Evolutionary conservation across 345 rosid genomes (phyloP).

Genomic region (Eucalyptus leucophloia): DNA sequence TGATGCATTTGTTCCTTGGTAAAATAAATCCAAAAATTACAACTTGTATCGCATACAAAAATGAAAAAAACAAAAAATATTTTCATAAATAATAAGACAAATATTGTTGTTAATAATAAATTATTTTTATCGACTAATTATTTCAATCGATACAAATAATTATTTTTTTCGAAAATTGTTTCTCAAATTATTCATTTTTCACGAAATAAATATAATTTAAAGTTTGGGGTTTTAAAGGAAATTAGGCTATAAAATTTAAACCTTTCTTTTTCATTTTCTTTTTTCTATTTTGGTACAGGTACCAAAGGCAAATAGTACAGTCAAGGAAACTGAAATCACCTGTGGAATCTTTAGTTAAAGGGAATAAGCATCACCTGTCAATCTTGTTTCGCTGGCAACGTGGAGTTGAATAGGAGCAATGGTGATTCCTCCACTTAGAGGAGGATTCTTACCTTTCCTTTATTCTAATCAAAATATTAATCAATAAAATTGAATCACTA

Average conservation of each 20-base stretch:
- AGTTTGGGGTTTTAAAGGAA: background rate
- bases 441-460: background rate
- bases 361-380: background rate
- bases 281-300: background rate
- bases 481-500: background rate
- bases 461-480: background rate
- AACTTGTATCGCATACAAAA: background rate
- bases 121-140: too few species aligned
- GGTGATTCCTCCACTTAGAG: background rate
- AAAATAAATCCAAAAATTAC: too few species aligned
- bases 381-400: background rate
- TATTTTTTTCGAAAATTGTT: rapidly evolving
- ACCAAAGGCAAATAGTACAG: background rate
- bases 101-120: too few species aligned
- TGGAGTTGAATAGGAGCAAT: background rate
- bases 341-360: background rate
- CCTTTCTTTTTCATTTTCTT: background rate
- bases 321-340: background rate
- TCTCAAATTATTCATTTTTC: background rate
- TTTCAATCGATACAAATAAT: too few species aligned
- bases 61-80: too few species aligned
- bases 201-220: too few species aligned
- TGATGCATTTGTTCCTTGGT: background rate
- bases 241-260: background rate
- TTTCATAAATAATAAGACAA: too few species aligned